Evolutionary conservation across 2,329 filamentous ascomycete genomes (phyloP).

Genomic region (Diatrype stigma): DNA sequence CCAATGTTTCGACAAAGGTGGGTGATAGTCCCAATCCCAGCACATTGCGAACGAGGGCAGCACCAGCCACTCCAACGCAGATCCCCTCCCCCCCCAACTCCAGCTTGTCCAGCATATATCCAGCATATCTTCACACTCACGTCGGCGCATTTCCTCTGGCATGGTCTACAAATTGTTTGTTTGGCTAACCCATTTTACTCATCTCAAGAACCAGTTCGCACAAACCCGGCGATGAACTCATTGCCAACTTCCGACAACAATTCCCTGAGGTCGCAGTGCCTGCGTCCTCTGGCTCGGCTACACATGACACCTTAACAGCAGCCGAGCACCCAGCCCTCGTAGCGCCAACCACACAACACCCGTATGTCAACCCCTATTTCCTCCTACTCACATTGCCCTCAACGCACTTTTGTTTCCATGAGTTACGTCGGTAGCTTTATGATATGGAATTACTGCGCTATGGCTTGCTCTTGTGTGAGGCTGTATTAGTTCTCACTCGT

Average conservation of each 20-base stretch:
- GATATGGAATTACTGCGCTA: neutral
- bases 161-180: neutral
- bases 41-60: neutral
- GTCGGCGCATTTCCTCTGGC: neutral
- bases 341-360: slow-evolving; percentile 18
- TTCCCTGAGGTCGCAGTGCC: slow-evolving; percentile 69
- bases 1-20: slow-evolving; percentile 30
- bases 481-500: slow-evolving; percentile 19
- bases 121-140: slow-evolving; percentile 5
- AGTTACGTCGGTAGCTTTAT: too few species aligned
- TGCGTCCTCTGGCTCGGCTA: slow-evolving; percentile 38
- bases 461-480: slow-evolving; percentile 10
- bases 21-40: slow-evolving; percentile 12
- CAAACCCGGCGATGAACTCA: slow-evolving; percentile 81
- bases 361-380: slow-evolving; percentile 20
- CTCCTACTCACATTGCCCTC: too few species aligned
- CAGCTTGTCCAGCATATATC: slow-evolving; percentile 1
- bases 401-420: neutral
- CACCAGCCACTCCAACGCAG: neutral
- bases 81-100: slow-evolving; percentile 4
- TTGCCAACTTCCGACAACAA: slow-evolving; percentile 76
- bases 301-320: slow-evolving; percentile 31
- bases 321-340: slow-evolving; percentile 27
- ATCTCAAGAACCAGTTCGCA: slow-evolving; percentile 65
- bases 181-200: slow-evolving; percentile 12